Conservation (phyloP, 306 rosid genomes). For the Cicer cuneatum region DNA sequence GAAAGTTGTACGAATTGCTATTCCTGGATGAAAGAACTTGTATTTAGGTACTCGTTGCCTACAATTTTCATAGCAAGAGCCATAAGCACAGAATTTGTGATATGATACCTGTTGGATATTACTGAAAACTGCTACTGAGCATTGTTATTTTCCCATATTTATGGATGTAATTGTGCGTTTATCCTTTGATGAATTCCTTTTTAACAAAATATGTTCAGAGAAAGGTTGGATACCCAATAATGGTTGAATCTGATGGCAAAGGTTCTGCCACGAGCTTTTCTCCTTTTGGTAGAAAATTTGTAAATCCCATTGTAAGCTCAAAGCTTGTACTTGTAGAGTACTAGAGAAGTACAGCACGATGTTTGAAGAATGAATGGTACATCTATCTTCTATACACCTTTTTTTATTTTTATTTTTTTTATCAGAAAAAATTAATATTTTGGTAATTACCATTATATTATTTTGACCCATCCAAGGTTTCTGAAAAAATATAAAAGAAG, state of each 20-base stretch:
- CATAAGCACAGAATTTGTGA: background rate
- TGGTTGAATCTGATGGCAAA: background rate
- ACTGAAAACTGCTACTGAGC: background rate
- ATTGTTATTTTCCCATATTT: background rate
- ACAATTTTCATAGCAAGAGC: background rate
- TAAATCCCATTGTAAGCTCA: background rate
- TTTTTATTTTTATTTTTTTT: no score
- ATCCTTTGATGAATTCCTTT: background rate
- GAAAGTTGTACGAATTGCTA: background rate
- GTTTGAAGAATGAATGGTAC: no score
- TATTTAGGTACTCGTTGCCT: conserved; percentile 20
- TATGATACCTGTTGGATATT: background rate
- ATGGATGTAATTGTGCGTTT: background rate
- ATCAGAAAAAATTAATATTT: no score
- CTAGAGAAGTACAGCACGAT: no score
- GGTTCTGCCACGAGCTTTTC: background rate
- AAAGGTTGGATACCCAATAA: background rate
- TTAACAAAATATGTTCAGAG: background rate
- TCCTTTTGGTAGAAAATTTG: background rate
- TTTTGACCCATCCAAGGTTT: no score
- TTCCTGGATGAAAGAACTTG: conserved; percentile 7
- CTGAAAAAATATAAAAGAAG: no score
- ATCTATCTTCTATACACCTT: no score
- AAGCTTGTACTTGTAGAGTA: background rate
- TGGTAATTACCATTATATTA: no score